Evolutionary conservation across 805 yeast species (phyloP).

Genomic region (Wickerhamiella kurtzmanii): DNA sequence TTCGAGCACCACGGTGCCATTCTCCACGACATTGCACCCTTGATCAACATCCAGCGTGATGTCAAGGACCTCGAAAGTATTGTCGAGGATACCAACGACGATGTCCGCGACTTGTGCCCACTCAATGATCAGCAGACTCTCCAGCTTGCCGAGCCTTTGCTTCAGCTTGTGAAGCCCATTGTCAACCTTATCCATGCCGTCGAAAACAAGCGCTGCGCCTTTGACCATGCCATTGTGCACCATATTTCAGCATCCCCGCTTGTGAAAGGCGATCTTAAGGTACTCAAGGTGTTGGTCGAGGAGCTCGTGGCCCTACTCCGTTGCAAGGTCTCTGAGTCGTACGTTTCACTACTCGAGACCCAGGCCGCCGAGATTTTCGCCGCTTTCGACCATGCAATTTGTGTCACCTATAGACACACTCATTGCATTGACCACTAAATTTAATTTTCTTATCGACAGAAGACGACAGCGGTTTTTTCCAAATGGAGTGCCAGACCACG

Average conservation of each 20-base stretch:
- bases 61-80: slow-evolving; percentile 5
- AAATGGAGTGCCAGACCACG: neutral
- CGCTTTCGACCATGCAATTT: slow-evolving; percentile 8
- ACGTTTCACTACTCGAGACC: slow-evolving; percentile 2
- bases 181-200: slow-evolving; percentile 2
- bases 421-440: neutral
- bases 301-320: slow-evolving; percentile 9
- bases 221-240: slow-evolving; percentile 9
- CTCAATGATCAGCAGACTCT: slow-evolving; percentile 7
- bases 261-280: slow-evolving; percentile 9
- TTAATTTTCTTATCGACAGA: neutral
- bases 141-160: slow-evolving; percentile 6
- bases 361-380: slow-evolving; percentile 4
- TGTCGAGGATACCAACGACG: slow-evolving; percentile 13
- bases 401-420: neutral
- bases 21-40: slow-evolving; percentile 7
- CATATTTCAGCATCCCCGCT: slow-evolving; percentile 8
- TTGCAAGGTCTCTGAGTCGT: slow-evolving; percentile 7
- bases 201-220: slow-evolving; percentile 5
- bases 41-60: slow-evolving; percentile 7
- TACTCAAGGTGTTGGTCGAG: slow-evolving; percentile 6
- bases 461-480: neutral
- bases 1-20: slow-evolving; percentile 3
- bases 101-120: slow-evolving; percentile 10
- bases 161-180: slow-evolving; percentile 7